Evolutionary conservation across 2,329 filamentous ascomycete genomes (phyloP), one percentile per base, ranked within the genome.

Genomic region (Fusarium sp.): DNA sequence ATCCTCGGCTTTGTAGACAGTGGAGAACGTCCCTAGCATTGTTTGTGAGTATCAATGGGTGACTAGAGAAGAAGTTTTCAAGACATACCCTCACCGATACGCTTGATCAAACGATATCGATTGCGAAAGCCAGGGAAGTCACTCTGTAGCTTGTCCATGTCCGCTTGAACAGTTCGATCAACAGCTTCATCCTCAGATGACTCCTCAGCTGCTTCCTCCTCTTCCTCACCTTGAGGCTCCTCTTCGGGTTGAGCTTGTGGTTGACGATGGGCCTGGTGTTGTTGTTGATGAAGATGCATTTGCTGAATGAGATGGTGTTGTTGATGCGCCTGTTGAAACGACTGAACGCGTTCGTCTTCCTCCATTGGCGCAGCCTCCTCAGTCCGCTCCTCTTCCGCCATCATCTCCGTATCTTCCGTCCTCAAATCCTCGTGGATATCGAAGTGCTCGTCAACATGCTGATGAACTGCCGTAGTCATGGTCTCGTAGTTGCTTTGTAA

Each of bases 1-100:
- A 76, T 99, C 96, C 79, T 98, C 94, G 20, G 96, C 96, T 79
- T 99, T 99, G 85, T 99, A 99, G 14, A 99, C 96, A 3, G 96
- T 98, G 1, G 96, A 98, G 77, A 99, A 99, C 2, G 96, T 99
- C 58, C 96, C 94, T 97, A 69, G 11, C 35, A n/a, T n/a, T 18
- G 15, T 31, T 40, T 46, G 40, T 73, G 36, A 66, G 57, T 37
- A 18, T 52, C 20, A 42, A 64, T 61, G 41, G 37, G 23, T 4
- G 11, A 8, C 6, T 9, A 7, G 15, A 11, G 13, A 20, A 18
- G 9, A 48, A 17, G 23, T 17, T 14, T 11, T 36, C 14, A 10
- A 9, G 8, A 31, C 75, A 57, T 80, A 94, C 94, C 96, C 87
- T 99, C 96, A 75, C 96, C 96, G 75, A 99, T 99, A 66, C 95